phyloP scores from a whole-genome alignment of 768 basidiomycete genomes.

The Leccinum variicolor region DNA sequence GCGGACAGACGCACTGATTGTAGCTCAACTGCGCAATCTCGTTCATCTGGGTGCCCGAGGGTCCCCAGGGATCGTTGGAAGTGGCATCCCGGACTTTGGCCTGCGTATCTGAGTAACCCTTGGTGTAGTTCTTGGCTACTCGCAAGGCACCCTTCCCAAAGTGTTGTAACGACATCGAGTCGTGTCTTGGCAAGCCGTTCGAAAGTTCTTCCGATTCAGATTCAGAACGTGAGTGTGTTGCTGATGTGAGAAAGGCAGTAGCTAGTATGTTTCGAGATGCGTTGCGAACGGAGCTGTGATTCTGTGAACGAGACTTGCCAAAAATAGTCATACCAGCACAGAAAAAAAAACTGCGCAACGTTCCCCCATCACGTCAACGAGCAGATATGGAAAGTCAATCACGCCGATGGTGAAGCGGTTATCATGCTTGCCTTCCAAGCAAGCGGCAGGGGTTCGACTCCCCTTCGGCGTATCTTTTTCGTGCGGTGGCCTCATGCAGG shows the following conservation, averaged over 20 bases:
- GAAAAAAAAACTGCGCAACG: neutral
- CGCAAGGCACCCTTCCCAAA: constrained; percentile 84
- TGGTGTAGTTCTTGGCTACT: constrained; percentile 93
- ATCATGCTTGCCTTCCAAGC: constrained; percentile 91
- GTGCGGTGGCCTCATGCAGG: neutral
- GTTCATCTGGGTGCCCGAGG: constrained; percentile 98
- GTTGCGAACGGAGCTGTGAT: constrained; percentile 21
- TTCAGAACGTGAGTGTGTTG: neutral
- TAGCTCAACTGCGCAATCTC: constrained; percentile 96
- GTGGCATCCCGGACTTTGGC: constrained; percentile 96
- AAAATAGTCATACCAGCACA: neutral
- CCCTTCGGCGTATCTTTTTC: constrained; percentile 48
- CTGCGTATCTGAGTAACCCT: constrained; percentile 93
- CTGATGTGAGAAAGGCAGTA: constrained; percentile 10
- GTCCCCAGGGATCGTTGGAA: constrained; percentile 97
- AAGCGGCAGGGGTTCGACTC: constrained; percentile 78
- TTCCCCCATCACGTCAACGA: neutral
- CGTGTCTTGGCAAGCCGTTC: neutral
- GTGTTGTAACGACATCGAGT: constrained; percentile 58
- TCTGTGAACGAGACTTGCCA: neutral
- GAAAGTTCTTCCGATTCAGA: neutral
- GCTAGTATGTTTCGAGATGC: constrained; percentile 5
- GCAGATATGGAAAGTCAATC: neutral
- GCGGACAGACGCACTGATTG: constrained; percentile 71
- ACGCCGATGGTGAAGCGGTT: constrained; percentile 84